A percentile compares a stretch with the other conserved stretches of the same genome.
phyloP scores from a whole-genome alignment of 331 rosid genomes.

The Malus hybrid region DNA sequence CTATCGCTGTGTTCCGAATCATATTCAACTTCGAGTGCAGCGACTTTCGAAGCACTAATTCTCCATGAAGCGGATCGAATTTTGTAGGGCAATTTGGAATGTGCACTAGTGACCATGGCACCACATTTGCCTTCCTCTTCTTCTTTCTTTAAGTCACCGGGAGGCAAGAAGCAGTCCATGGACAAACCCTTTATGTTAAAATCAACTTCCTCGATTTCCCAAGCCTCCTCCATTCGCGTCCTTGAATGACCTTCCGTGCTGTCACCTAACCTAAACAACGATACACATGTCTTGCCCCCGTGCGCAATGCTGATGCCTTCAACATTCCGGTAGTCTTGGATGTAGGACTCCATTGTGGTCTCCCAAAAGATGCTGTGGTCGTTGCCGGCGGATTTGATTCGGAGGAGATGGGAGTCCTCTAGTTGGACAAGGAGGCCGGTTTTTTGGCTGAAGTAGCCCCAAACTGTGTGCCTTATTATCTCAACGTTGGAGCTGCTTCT shows the following conservation, averaged over 20 bases:
- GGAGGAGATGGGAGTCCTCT: conserved; percentile 65
- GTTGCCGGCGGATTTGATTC: conserved; percentile 39
- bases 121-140: conserved; percentile 28
- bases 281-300: conserved; percentile 50
- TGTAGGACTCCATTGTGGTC: conserved; percentile 60
- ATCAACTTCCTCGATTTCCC: conserved; percentile 87
- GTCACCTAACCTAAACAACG: conserved; percentile 67
- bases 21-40: conserved; percentile 25
- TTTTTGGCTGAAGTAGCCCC: conserved; percentile 85
- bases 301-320: conserved; percentile 79
- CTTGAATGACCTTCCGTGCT: conserved; percentile 45
- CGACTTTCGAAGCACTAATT: conserved; percentile 30
- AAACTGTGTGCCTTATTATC: conserved; percentile 63
- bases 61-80: conserved; percentile 28
- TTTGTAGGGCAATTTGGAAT: conserved; percentile 13
- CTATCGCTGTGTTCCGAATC: conserved; percentile 6
- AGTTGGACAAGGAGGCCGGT: conserved; percentile 73
- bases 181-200: conserved; percentile 78
- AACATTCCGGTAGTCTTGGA: conserved; percentile 58
- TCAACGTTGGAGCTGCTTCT: conserved; percentile 72
- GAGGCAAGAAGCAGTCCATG: conserved; percentile 75
- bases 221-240: conserved; percentile 66
- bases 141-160: conserved; percentile 65
- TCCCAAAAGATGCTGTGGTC: conserved; percentile 67
- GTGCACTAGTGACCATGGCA: neutral